Evolutionary conservation across 257 asterid species (phyloP).

Genomic region (Dorcoceras hygrometricum): DNA sequence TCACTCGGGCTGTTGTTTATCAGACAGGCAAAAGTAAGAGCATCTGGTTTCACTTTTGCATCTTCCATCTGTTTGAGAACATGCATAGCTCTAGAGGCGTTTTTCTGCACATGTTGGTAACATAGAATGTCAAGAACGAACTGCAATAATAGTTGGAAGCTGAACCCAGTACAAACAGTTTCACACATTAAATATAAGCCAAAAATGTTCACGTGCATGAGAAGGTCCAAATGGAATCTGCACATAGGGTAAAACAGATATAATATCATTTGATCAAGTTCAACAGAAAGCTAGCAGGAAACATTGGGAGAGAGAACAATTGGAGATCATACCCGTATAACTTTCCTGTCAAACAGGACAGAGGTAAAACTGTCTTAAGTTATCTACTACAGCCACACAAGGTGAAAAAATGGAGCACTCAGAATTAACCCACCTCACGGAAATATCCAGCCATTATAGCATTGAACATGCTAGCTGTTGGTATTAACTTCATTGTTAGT

Average conservation of each 20-base stretch:
- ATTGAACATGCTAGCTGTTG: constrained; percentile 67
- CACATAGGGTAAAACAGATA: constrained; percentile 12
- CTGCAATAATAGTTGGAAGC: constrained; percentile 25
- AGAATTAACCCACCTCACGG: constrained; percentile 59
- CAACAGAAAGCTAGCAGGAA: constrained; percentile 17
- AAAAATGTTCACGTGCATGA: constrained; percentile 13
- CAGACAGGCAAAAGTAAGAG: constrained; percentile 76
- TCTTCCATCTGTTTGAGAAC: constrained; percentile 84
- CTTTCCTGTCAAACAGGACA: not conserved
- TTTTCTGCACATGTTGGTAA: constrained; percentile 59
- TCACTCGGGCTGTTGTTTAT: constrained; percentile 52
- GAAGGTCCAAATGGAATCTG: constrained; percentile 2
- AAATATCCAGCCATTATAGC: constrained; percentile 71
- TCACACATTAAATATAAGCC: constrained; percentile 7
- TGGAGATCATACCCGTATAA: constrained; percentile 7
- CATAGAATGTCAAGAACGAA: constrained; percentile 26
- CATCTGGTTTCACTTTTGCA: constrained; percentile 71
- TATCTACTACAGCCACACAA: constrained; percentile 7
- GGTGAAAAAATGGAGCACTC: constrained; percentile 8
- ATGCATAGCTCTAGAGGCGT: constrained; percentile 41
- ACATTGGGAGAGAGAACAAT: constrained; percentile 8
- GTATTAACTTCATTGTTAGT: constrained; percentile 39
- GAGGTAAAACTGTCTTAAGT: constrained; percentile 17
- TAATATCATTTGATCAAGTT: constrained; percentile 5
- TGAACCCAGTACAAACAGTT: constrained; percentile 14